Percentiles rank a stretch among this genome's conserved stretches.
phyloP scores from a whole-genome alignment of 371 early-diverging fungal genomes.

The Mortierella sp. region DNA sequence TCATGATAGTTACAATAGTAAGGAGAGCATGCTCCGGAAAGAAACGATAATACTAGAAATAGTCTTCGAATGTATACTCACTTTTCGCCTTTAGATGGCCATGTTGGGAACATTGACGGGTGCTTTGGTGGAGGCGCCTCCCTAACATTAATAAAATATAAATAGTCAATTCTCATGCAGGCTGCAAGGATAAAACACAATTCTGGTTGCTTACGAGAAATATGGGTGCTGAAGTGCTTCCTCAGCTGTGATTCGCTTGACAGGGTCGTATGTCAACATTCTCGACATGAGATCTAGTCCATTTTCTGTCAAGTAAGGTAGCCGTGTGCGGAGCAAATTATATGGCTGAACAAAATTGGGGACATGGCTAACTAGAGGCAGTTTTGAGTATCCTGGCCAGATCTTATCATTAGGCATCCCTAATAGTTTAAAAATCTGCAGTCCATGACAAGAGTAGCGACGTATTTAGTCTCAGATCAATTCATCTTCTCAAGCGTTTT shows the following conservation, averaged over 20 bases:
- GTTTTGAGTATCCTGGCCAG: conserved; percentile 81
- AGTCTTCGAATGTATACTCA: conserved; percentile 19
- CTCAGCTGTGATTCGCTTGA: conserved; percentile 87
- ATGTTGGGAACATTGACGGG: conserved; percentile 94
- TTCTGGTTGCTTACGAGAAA: conserved; percentile 70
- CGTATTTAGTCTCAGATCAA: neutral
- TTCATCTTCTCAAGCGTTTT: neutral
- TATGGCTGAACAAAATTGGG: conserved; percentile 71
- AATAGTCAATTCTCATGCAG: neutral
- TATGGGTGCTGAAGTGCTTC: conserved; percentile 88
- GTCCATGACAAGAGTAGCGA: neutral
- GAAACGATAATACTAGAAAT: neutral
- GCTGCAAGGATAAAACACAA: neutral
- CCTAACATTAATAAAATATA: conserved; percentile 40
- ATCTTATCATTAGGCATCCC: conserved; percentile 77
- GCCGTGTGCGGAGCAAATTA: conserved; percentile 70
- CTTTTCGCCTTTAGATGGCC: conserved; percentile 86
- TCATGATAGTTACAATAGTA: neutral
- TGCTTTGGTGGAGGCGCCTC: conserved; percentile 93
- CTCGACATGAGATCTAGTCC: conserved; percentile 85
- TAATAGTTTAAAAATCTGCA: conserved; percentile 77
- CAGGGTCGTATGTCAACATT: conserved; percentile 92
- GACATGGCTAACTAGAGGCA: conserved; percentile 82
- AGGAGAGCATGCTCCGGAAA: neutral
- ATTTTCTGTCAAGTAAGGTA: conserved; percentile 79